Evolutionary conservation across 1,284 basidiomycete genomes (phyloP).

Genomic region (Microbotryum silenes-acaulis): DNA sequence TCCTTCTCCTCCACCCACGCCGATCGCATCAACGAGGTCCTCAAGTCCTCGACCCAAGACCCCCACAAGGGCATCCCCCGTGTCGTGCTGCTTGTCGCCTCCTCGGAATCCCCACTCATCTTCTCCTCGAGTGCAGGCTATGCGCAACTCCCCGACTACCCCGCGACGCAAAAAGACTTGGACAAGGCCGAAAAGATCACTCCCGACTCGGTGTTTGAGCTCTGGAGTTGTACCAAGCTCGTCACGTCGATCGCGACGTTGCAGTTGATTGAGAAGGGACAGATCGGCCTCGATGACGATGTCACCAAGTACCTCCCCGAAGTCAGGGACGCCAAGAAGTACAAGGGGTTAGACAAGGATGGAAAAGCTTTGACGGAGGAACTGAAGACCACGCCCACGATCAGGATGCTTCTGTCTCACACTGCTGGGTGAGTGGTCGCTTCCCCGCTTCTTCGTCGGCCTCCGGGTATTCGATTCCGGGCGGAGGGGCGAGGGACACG

Average conservation of each 20-base stretch:
- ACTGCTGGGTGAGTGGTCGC: conserved; percentile 3
- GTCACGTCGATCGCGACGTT: conserved; percentile 10
- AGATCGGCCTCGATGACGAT: conserved; percentile 12
- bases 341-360: conserved; percentile 5
- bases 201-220: neutral
- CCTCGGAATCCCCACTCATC: neutral
- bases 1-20: too few species aligned
- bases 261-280: conserved; percentile 22
- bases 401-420: conserved; percentile 14
- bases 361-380: conserved; percentile 3
- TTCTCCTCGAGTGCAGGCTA: conserved; percentile 3
- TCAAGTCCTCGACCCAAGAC: neutral
- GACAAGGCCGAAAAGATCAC: neutral
- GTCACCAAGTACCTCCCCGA: conserved; percentile 4
- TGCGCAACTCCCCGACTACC: neutral
- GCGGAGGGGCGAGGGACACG: too few species aligned
- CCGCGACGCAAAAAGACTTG: neutral
- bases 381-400: neutral
- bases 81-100: conserved; percentile 9
- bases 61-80: conserved; percentile 5
- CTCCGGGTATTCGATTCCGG: too few species aligned
- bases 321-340: conserved; percentile 3
- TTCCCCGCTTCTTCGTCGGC: too few species aligned
- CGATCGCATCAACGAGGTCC: neutral
- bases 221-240: conserved; percentile 13